Base-by-base conservation (phyloP, 148 eudicot species). In the Rhododendron mucronatum region DNA sequence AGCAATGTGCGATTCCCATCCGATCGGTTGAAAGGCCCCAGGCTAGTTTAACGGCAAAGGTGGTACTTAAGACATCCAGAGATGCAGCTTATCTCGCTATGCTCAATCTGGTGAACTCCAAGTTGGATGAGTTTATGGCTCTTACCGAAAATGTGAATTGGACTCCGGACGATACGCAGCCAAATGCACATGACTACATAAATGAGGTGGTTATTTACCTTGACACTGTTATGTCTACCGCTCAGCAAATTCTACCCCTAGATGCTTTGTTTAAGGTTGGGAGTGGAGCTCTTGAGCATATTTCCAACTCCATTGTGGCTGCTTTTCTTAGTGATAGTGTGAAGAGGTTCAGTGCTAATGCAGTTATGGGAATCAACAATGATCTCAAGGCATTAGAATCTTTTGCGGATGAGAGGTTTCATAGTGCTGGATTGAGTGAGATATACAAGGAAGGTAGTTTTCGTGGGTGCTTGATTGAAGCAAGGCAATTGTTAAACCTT, bases 221-320 rank as follows among this genome's bases (percentile, higher is more conserved):
- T 18, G 98, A 96, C 78, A 90, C 95, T 78, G 87, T 96, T 83
- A 82, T 96, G 89, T 92, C 98, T 2, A 95, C 97, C 55, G 98
- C 97, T 45, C 99, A 95, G 87, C 98, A 93, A 84, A 91, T 95
- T 75, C 87, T 96, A 86, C 99, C 98, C 18, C 45, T 92, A 80
- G 96, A 95, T 90, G 96, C 97, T 44, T 83, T 93, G 84, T 95
- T 92, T 86, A 96, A 96, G 90, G 93, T 95, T 76, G 98, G 99
- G 86, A 90, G 91, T 87, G 99, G 97, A 50, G 99, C 96, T 47
- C 90, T 96, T 85, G 98, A 96, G 89, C 98, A 95, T 88, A 93
- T 96, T 84, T 93, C 96, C 71, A 90, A 92, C 85, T 90, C 95
- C 53, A 90, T 96, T 65, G 48, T 94, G 85, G 89, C 89, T 10